phyloP scores from a whole-genome alignment of 371 early-diverging fungal genomes.

The Mortierella sp. region DNA sequence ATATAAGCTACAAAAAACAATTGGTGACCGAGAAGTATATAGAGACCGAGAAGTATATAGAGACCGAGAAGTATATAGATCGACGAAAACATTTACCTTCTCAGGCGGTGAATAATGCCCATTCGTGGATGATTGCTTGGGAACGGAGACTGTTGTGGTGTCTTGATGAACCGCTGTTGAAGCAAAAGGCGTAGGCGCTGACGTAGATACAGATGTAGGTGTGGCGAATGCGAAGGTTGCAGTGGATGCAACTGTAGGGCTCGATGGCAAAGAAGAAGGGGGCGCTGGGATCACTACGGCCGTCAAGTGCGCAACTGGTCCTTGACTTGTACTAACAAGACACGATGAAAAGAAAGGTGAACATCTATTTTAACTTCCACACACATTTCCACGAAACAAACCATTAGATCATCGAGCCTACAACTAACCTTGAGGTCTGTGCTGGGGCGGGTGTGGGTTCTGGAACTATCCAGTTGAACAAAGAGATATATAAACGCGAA shows the following conservation, averaged over 20 bases:
- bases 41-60: too few species aligned
- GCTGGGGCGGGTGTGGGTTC: neutral
- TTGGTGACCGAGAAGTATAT: too few species aligned
- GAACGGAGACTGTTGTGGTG: neutral
- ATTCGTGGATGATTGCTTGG: neutral
- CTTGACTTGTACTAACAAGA: neutral
- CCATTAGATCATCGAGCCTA: neutral
- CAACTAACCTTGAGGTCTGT: neutral
- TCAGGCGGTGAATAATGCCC: neutral
- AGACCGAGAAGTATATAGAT: too few species aligned
- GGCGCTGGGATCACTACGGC: neutral
- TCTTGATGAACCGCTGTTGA: neutral
- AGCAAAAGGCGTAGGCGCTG: neutral
- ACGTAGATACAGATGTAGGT: neutral
- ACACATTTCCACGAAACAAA: neutral
- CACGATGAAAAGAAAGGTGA: neutral
- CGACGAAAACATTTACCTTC: too few species aligned
- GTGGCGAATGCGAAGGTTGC: too few species aligned
- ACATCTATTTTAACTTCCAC: neutral
- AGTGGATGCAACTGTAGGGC: too few species aligned
- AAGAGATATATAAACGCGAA: neutral
- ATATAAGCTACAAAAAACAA: too few species aligned
- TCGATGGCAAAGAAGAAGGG: neutral
- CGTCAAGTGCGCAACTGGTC: neutral
- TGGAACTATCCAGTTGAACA: neutral